These are phyloP conservation scores for Backusella liffmaniae DNA, from an alignment of 192 early-diverging fungal species.

Conservation along the genomic window DNA sequence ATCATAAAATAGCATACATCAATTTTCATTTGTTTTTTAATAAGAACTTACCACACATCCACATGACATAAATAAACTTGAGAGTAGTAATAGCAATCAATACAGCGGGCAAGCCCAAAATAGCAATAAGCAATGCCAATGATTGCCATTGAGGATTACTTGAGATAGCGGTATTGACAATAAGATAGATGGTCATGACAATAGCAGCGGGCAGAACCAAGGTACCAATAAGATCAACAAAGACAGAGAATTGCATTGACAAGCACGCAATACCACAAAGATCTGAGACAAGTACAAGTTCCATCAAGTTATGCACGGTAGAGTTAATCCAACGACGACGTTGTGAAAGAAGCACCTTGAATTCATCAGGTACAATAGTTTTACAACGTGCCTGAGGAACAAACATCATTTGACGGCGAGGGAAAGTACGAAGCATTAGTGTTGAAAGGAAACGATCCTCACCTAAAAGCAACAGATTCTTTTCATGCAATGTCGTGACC, in stretches of 20 bases:
- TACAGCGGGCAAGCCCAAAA: constrained; percentile 87
- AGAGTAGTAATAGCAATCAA: constrained; percentile 87
- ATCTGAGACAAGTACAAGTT: constrained; percentile 84
- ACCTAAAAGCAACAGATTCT: constrained; percentile 82
- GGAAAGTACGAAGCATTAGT: constrained; percentile 84
- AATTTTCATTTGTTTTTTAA: background rate
- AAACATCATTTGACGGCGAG: constrained; percentile 84
- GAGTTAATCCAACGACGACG: constrained; percentile 96
- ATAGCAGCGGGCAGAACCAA: constrained; percentile 68
- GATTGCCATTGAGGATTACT: constrained; percentile 45
- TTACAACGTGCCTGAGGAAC: constrained; percentile 82
- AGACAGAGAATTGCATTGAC: constrained; percentile 82
- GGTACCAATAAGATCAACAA: constrained; percentile 74
- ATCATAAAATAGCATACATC: background rate
- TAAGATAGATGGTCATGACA: constrained; percentile 51
- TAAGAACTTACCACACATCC: constrained; percentile 70
- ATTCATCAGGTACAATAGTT: constrained; percentile 82
- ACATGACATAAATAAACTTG: constrained; percentile 80
- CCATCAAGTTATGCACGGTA: constrained; percentile 87
- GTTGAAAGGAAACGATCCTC: constrained; percentile 90
- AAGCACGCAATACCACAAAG: constrained; percentile 89
- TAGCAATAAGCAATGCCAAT: constrained; percentile 67
- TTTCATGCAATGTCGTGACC: constrained; percentile 79
- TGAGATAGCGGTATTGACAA: constrained; percentile 45
- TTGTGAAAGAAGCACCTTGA: constrained; percentile 83